Evolutionary conservation across 2,329 filamentous ascomycete species (phyloP).

Genomic region (Claviceps purpurea): DNA sequence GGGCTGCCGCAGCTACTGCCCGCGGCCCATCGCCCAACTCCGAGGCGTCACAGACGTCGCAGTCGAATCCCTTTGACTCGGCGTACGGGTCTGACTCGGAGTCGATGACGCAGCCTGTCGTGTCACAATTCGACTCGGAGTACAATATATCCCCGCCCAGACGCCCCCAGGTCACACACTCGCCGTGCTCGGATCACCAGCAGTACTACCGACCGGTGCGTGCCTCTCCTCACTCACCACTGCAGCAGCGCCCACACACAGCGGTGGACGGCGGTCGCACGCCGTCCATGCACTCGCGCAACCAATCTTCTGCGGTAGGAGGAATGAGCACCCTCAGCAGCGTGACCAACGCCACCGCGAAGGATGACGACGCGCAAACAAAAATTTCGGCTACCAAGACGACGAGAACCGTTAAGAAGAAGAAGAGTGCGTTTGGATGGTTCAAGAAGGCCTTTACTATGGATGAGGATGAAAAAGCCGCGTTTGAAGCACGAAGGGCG

Average conservation of each 20-base stretch:
- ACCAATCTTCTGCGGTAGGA: constrained; percentile 39
- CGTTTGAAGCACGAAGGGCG: constrained; percentile 42
- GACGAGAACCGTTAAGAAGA: constrained; percentile 43
- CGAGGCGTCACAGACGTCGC: constrained; percentile 18
- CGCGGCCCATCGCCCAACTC: constrained; percentile 19
- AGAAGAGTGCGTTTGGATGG: constrained; percentile 55
- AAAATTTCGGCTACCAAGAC: constrained; percentile 16
- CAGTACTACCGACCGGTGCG: constrained; percentile 50
- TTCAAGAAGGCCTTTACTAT: constrained; percentile 54
- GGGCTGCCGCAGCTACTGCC: constrained; percentile 10
- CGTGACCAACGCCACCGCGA: constrained; percentile 33
- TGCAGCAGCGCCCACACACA: constrained; percentile 46
- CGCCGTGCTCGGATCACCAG: constrained; percentile 23
- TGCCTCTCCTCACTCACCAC: constrained; percentile 48
- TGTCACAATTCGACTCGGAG: constrained; percentile 22
- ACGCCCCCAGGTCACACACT: constrained; percentile 15
- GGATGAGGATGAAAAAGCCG: constrained; percentile 47
- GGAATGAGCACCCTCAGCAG: constrained; percentile 44
- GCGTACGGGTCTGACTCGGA: constrained; percentile 36
- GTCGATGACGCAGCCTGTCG: constrained; percentile 17
- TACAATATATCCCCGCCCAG: constrained; percentile 12
- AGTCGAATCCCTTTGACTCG: constrained; percentile 27
- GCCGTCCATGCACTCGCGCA: constrained; percentile 28
- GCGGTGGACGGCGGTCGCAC: constrained; percentile 22
- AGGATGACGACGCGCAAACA: constrained; percentile 22